Evolutionary conservation across 2,329 filamentous ascomycete genomes (phyloP), one percentile per base, ranked within the genome.

Genomic region (Fusarium phyllophilum): DNA sequence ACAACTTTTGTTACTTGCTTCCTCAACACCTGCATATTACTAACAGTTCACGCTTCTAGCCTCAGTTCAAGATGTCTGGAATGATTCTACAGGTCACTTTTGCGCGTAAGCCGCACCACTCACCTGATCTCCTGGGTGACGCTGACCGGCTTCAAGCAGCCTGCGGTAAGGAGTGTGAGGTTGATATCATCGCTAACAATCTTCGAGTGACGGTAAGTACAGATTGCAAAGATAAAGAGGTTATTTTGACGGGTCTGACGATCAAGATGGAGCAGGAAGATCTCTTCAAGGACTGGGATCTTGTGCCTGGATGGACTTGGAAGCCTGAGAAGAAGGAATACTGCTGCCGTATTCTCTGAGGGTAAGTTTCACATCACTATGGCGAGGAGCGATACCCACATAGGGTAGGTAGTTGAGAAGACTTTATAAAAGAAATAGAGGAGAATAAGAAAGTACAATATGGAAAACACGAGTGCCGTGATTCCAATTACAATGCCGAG

Each of bases 401-500:
- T 14, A 26, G 24, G 4, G 18, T 20, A 26, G 24, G 24, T 26
- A 46, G 24, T 6, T 6, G 6, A 14, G 8, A 4, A 12, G 15
- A 12, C n/a, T 12, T 10, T 8, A 0, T 14, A 6, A 5, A 14
- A 7, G 1, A 46, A 26, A 38, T 38, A 38, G 17, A 38, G 0
- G 17, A 38, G 18, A 38, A 38, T 15, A 3, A 14, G 24, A 45
- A 20, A 20, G 12, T 29, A 14, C 15, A 5, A 14, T 6, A 29
- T 20, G 18, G 3, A 13, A 20, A 10, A 0, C 20, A 3, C 18
- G 20, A 4, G 8, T 10, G 4, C 1, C 24, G 12, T 5, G 3
- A 10, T 29, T 14, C 26, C 8, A 5, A 8, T 24, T 12, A 44
- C 15, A 24, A 8, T 17, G 5, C 41, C 13, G 3, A n/a, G 13